These are phyloP conservation scores for Phaffia rhodozyma DNA, from an alignment of 1,284 basidiomycete species.

Conservation along the genomic window DNA sequence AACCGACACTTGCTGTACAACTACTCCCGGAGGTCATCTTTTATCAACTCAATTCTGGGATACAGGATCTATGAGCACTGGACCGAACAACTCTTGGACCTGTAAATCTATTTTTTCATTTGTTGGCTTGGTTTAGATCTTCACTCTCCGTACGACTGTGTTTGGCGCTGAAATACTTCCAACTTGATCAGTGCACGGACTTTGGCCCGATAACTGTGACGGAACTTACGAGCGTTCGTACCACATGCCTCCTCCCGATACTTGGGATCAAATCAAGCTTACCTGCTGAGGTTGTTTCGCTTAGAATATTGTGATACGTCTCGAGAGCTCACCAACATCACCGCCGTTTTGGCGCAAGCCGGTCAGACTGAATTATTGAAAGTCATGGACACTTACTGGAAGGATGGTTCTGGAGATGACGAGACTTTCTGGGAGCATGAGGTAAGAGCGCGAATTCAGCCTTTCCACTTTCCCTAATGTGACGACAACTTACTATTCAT, in stretches of 20 bases:
- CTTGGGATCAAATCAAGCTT: no score
- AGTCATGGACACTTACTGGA: conserved; percentile 47
- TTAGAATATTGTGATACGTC: conserved; percentile 50
- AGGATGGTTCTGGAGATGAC: conserved; percentile 28
- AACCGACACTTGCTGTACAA: conserved; percentile 20
- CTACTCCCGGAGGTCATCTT: background rate
- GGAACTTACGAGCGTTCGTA: conserved; percentile 44
- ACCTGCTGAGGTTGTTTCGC: background rate
- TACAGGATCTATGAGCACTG: conserved; percentile 17
- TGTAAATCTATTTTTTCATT: background rate
- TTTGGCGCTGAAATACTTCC: no score
- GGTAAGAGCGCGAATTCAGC: no score
- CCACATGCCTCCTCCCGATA: no score
- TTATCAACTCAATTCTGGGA: conserved; percentile 21
- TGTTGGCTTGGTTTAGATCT: background rate
- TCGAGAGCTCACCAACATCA: conserved; percentile 49
- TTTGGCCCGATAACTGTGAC: conserved; percentile 48
- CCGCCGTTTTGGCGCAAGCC: conserved; percentile 44
- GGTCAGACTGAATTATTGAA: conserved; percentile 50
- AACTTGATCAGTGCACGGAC: conserved; percentile 9
- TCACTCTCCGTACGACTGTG: no score
- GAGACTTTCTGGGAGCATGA: conserved; percentile 29
- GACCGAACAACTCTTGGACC: conserved; percentile 23
- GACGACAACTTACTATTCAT: no score
- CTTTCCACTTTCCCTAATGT: background rate